Evolutionary conservation across 768 basidiomycete species (phyloP).

Genomic region (Boletellus ananas): DNA sequence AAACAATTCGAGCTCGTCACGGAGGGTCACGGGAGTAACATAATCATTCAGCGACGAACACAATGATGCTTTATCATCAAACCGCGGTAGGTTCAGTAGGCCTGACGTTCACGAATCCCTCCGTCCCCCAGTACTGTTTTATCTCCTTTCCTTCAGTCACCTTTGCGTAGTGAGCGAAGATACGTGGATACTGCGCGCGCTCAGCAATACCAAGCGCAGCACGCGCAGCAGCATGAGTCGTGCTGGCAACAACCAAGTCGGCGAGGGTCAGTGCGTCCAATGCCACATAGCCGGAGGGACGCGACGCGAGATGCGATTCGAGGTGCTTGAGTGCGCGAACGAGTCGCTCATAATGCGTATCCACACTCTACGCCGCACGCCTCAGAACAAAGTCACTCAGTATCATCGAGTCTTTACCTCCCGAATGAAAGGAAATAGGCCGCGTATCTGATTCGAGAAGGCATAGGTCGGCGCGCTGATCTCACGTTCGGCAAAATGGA

Average conservation of each 20-base stretch:
- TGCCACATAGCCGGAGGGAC: conserved; percentile 3
- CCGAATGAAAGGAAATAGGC: not conserved
- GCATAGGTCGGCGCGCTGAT: not conserved
- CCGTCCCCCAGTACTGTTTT: conserved; percentile 1
- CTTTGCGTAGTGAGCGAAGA: conserved; percentile 9
- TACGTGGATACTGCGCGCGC: conserved; percentile 7
- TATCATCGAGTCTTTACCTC: not conserved
- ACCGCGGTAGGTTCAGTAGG: too few relatives aligned
- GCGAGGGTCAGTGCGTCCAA: conserved; percentile 4
- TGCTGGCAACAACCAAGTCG: conserved; percentile 8
- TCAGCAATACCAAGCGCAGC: conserved; percentile 1
- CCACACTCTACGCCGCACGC: not conserved
- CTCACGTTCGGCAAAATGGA: conserved; percentile 12
- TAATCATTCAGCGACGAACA: too few relatives aligned
- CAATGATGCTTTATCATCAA: too few relatives aligned
- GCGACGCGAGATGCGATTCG: conserved; percentile 6
- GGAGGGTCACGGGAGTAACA: too few relatives aligned
- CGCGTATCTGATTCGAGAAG: not conserved
- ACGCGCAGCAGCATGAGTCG: not conserved
- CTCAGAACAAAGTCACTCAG: not conserved
- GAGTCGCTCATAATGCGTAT: not conserved
- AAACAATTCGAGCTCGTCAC: too few relatives aligned
- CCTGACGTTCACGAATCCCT: not conserved
- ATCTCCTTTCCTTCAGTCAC: conserved; percentile 4
- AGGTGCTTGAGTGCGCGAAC: conserved; percentile 2